These are phyloP conservation scores for Sordaria brevicollis DNA, from an alignment of 495 filamentous ascomycete species.

Conservation along the genomic window DNA sequence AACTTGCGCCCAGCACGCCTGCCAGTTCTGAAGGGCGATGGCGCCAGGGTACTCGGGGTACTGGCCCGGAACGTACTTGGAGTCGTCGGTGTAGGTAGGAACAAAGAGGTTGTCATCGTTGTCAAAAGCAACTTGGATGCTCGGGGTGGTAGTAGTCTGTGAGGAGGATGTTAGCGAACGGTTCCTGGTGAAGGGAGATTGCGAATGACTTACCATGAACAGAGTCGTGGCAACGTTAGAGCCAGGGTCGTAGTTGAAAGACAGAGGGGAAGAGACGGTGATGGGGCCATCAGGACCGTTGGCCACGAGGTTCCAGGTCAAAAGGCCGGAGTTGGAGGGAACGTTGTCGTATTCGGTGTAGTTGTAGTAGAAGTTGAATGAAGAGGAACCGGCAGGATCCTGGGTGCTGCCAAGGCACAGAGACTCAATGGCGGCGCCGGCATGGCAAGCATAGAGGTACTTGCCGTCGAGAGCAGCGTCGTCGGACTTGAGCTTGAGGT, in stretches of 20 bases:
- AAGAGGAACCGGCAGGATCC: slow-evolving; percentile 1
- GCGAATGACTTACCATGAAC: slow-evolving; percentile 20
- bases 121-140: slow-evolving; percentile 35
- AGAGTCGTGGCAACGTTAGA: slow-evolving; percentile 42
- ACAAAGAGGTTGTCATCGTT: slow-evolving; percentile 28
- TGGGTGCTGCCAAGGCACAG: slow-evolving; percentile 32
- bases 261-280: slow-evolving; percentile 27
- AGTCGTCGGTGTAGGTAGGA: slow-evolving; percentile 35
- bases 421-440: slow-evolving; percentile 44
- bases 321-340: slow-evolving; percentile 17
- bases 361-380: slow-evolving; percentile 26
- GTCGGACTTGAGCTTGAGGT: slow-evolving; percentile 23
- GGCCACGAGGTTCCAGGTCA: slow-evolving; percentile 32
- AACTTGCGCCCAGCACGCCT: slow-evolving; percentile 41
- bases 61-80: slow-evolving; percentile 12
- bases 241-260: slow-evolving; percentile 26
- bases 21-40: slow-evolving; percentile 34
- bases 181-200: slow-evolving; percentile 32
- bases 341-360: slow-evolving; percentile 24
- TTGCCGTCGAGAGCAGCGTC: slow-evolving; percentile 25
- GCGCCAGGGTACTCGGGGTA: slow-evolving; percentile 3
- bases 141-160: background rate
- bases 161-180: slow-evolving; percentile 36
- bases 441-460: slow-evolving; percentile 40
- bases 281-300: slow-evolving; percentile 15